Conservation (phyloP, 371 early-diverging fungal species). For the Apophysomyces sp. region DNA sequence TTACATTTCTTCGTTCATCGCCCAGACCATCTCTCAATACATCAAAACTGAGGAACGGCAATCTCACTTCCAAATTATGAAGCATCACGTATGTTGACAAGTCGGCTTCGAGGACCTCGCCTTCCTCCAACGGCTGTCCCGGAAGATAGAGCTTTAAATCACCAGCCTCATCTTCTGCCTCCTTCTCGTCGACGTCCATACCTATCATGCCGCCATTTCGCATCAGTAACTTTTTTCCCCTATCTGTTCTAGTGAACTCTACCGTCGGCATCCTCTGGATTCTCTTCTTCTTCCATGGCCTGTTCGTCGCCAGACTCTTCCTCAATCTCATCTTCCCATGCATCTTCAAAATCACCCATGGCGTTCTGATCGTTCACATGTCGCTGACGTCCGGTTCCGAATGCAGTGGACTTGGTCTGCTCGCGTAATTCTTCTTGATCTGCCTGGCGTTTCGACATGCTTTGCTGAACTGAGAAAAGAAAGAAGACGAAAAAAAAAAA, state of each 20-base stretch:
- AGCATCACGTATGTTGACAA: constrained; percentile 95
- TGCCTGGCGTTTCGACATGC: constrained; percentile 65
- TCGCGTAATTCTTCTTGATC: constrained; percentile 52
- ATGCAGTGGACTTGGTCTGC: constrained; percentile 42
- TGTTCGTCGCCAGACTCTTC: constrained; percentile 67
- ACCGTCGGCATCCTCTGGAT: constrained; percentile 47
- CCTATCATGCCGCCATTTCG: constrained; percentile 16
- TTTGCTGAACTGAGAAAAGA: constrained; percentile 7
- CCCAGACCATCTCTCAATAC: constrained; percentile 85
- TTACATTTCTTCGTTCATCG: constrained; percentile 70
- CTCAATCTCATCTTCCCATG: constrained; percentile 92
- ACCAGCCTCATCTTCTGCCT: constrained; percentile 46
- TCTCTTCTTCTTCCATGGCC: constrained; percentile 27
- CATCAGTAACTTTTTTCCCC: background rate
- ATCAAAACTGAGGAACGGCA: constrained; percentile 98
- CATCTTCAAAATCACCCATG: constrained; percentile 97
- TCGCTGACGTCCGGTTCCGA: constrained; percentile 30
- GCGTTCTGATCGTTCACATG: constrained; percentile 49
- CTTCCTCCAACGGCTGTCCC: constrained; percentile 85
- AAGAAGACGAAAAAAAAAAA: constrained; percentile 3
- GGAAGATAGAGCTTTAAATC: constrained; percentile 87
- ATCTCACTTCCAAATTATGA: constrained; percentile 86
- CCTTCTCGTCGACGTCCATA: constrained; percentile 60
- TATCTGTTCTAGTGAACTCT: background rate
- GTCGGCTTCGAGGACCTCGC: constrained; percentile 92